Evolutionary conservation across 2,329 filamentous ascomycete species (phyloP), one percentile per base, ranked within the genome.

Genomic region (Dothiorella sarmentorum): DNA sequence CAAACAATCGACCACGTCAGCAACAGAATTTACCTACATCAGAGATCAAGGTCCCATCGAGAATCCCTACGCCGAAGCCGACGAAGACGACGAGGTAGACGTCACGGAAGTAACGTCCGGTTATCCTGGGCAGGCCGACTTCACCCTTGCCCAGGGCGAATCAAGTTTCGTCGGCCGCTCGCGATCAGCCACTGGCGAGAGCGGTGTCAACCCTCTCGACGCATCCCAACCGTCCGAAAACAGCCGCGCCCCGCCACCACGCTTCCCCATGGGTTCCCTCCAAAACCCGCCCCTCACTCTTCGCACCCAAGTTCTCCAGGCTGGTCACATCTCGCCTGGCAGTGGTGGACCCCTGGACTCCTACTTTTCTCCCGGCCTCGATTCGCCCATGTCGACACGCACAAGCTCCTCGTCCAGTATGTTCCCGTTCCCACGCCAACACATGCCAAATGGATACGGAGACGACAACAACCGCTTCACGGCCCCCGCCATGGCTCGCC

Each of bases 311-410:
- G 78, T 83, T 64, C 69, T 80, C n/a, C 70, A 67, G 66, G 57
- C 67, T 60, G 73, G 73, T 24, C 74, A 71, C 58, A 73, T 77
- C 55, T 90, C 88, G 13, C 88, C 90, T 1, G 79, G 78, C 31
- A 9, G 37, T 13, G 29, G 66, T 63, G 55, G 89, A 89, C 60
- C 96, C 91, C 59, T 59, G 49, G 90, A 91, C 60, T 97, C 92
- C 3, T 97, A 97, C 75, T 99, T 99, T 73, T 97, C 93, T 0
- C 94, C 94, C 0, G 82, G 87, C 2, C 83, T 82, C 31, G 92
- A 97, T 57, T 91, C 89, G 0, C 89, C 90, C 9, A 85, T 85
- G 42, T 90, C 88, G 13, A 87, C 87, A 22, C 82, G 90, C 51
- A 87, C 88, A 7, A 92, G 89, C 70, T 82, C 75, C 61, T 77